These are phyloP conservation scores for Citrus australasica DNA, from an alignment of 345 rosid genomes.

Conservation along the genomic window DNA sequence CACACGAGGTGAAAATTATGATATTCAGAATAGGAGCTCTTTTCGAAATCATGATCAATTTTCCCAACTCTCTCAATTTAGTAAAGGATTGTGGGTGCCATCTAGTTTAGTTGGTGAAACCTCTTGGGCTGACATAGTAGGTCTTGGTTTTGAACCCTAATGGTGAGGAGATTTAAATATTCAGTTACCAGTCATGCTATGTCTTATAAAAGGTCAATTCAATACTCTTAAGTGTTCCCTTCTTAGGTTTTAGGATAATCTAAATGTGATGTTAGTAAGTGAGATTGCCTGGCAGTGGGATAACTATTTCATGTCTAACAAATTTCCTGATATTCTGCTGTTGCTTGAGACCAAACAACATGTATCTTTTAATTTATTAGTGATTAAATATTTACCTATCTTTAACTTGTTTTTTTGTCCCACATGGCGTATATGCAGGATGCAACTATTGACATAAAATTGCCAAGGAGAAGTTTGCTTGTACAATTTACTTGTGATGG, in stretches of 20 bases:
- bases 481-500: constrained; percentile 70
- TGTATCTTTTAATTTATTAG: not conserved
- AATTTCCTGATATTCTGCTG: not conserved
- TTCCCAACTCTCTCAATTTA: too few species aligned
- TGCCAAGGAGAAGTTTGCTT: constrained; percentile 83
- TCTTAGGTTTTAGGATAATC: too few species aligned
- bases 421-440: constrained; percentile 31
- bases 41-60: not conserved
- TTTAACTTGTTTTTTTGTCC: not conserved
- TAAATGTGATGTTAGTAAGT: too few species aligned
- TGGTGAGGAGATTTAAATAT: too few species aligned
- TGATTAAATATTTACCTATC: not conserved
- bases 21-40: not conserved
- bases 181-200: too few species aligned
- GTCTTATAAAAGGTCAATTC: too few species aligned
- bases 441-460: constrained; percentile 50
- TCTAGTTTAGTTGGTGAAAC: too few species aligned
- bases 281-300: not conserved
- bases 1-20: not conserved
- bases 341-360: not conserved
- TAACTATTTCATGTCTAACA: not conserved
- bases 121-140: too few species aligned
- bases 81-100: too few species aligned
- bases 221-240: too few species aligned
- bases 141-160: too few species aligned